Percentiles rank a stretch among this genome's conserved stretches.
Conservation (phyloP, 129 eudicot species). For the Lonicera japonica region DNA sequence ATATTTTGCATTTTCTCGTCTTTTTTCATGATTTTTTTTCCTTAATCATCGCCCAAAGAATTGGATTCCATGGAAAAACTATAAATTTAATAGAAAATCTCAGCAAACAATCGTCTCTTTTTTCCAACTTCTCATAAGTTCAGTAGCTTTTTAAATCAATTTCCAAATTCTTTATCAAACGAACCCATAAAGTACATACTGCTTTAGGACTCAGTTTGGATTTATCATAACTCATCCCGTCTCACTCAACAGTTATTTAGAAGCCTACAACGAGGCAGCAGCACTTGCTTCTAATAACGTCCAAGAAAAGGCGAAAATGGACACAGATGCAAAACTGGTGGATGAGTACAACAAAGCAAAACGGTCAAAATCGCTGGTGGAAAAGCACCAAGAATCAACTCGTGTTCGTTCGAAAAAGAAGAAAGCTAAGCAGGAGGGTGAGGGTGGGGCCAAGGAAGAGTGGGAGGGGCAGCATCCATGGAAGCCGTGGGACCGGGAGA, state of each 20-base stretch:
- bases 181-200: not conserved
- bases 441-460: slow-evolving; percentile 28
- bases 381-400: slow-evolving; percentile 67
- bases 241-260: slow-evolving; percentile 59
- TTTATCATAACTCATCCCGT: not conserved
- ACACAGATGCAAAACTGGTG: slow-evolving; percentile 72
- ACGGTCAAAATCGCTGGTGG: slow-evolving; percentile 85
- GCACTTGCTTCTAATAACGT: slow-evolving; percentile 75
- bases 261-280: slow-evolving; percentile 87
- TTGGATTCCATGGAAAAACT: too few relatives aligned
- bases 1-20: slow-evolving; percentile 9
- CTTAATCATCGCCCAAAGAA: too few relatives aligned
- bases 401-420: slow-evolving; percentile 45
- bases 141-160: too few relatives aligned
- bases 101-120: too few relatives aligned
- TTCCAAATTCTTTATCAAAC: not conserved
- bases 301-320: slow-evolving; percentile 32
- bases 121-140: too few relatives aligned
- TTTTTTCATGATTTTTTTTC: not conserved
- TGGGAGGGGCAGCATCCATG: slow-evolving; percentile 98
- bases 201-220: not conserved
- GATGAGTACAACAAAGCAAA: slow-evolving; percentile 81
- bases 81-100: too few relatives aligned
- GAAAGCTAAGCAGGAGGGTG: slow-evolving; percentile 33
- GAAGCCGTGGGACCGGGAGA: slow-evolving; percentile 99